A percentile compares a stretch with the other conserved stretches of the same genome.
These are phyloP conservation scores for Aspergillus sp. DNA, from an alignment of 2,329 filamentous ascomycete species.

Conservation along the genomic window DNA sequence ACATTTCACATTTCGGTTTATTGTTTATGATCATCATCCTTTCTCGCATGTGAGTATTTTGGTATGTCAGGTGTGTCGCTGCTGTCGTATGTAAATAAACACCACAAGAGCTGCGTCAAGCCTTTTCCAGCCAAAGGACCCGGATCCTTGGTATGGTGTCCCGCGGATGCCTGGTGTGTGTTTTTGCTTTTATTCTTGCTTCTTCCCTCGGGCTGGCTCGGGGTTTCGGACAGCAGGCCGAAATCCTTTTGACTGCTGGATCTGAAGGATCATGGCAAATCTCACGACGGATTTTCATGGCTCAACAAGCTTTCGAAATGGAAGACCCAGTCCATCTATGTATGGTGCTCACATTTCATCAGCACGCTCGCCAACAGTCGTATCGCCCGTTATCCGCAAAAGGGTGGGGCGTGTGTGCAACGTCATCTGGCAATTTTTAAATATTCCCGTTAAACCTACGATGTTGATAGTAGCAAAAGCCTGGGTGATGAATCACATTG, in stretches of 20 bases:
- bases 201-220: not conserved
- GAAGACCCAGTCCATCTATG: not conserved
- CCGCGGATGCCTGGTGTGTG: not conserved
- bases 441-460: too few species aligned
- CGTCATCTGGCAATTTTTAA: too few species aligned
- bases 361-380: not conserved
- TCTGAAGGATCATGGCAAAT: not conserved
- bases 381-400: not conserved
- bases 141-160: not conserved
- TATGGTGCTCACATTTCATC: not conserved
- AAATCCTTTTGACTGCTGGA: not conserved
- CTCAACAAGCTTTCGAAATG: not conserved
- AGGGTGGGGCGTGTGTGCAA: not conserved
- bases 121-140: not conserved
- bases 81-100: not conserved
- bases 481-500: not conserved
- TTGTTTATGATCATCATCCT: not conserved
- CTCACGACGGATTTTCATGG: not conserved
- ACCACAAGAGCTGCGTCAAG: not conserved
- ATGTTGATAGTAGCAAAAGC: too few species aligned
- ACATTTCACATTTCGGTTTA: not conserved
- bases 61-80: not conserved
- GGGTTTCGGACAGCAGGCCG: not conserved
- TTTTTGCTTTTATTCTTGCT: not conserved
- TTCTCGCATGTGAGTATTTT: not conserved